Base-by-base conservation (phyloP, 2,329 filamentous ascomycete species). In the Annulohypoxylon truncatum region DNA sequence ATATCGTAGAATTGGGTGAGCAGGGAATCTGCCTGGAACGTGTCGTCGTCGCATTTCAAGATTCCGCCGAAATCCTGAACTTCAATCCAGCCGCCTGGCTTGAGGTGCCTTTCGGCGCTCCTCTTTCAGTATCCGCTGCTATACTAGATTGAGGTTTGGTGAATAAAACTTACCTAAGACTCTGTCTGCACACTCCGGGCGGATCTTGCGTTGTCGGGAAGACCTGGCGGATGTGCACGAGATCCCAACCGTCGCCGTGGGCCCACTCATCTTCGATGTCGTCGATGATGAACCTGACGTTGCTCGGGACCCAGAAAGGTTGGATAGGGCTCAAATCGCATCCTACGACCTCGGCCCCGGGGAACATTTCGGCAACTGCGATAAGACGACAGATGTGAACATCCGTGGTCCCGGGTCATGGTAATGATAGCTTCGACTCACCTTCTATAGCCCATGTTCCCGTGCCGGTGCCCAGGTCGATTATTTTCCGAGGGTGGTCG, bases 231-330 rank as follows among this genome's bases (percentile, higher is more conserved):
- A 79, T 75, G 71, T 86, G 84, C 54, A 87, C 81, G 62, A 82
- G 81, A 73, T 86, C 83, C 72, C 85, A 86, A 66, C 83, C 75
- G 2, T 78, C 74, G 67, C 82, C 83, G 2, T 71, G 61, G 13
- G 57, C 53, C 85, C 85, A 88, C 8, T 81, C 77, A 59, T 83
- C 79, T 69, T 85, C 82, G 7, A 83, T 79, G 69, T 87, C 85
- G 66, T 87, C 85, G n/a, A 87, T 78, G 50, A 85, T 73, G 74
- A 86, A 87, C 24, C 78, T 78, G 24, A 85, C 77, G 66, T 86
- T 87, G 18, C 82, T 81, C 22, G 84, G 84, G 2, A 85, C 78
- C 72, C 72, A 74, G 13, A 52, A 24, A 3, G 71, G 69, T 51
- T 73, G 73, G 44, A 73, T 73, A 15, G 72, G 73, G 13, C 64